These are phyloP conservation scores for Achlya hypogyna DNA, from an alignment of 352 stramenopile species.

Conservation along the genomic window DNA sequence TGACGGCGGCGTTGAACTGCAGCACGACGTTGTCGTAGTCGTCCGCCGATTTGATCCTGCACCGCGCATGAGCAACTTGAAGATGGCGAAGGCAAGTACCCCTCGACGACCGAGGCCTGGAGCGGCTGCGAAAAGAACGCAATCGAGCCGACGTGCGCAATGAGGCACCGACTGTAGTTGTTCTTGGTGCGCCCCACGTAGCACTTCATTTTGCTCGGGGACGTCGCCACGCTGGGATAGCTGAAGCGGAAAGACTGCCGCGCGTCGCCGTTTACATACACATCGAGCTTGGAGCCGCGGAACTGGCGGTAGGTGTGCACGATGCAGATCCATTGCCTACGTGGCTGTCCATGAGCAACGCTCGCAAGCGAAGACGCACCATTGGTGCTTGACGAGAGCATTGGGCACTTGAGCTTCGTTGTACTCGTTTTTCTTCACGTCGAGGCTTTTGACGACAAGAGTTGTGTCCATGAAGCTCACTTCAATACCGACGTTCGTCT, in stretches of 20 bases:
- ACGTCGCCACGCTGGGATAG: constrained; percentile 70
- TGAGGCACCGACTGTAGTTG: constrained; percentile 33
- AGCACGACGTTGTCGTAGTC: constrained; percentile 68
- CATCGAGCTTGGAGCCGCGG: constrained; percentile 69
- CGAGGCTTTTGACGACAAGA: constrained; percentile 69
- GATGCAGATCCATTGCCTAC: constrained; percentile 76
- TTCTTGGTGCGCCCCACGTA: constrained; percentile 72
- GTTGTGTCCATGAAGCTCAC: constrained; percentile 69
- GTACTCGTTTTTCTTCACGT: constrained; percentile 68
- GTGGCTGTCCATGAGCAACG: constrained; percentile 43
- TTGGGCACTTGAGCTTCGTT: constrained; percentile 19
- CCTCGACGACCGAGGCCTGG: constrained; percentile 39
- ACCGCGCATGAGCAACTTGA: not conserved
- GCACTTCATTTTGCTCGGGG: constrained; percentile 66
- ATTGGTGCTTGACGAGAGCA: constrained; percentile 20
- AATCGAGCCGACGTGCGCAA: constrained; percentile 52
- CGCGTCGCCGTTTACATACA: constrained; percentile 69
- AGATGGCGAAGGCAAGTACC: not conserved
- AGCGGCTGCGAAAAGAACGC: constrained; percentile 34
- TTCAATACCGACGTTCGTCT: constrained; percentile 66
- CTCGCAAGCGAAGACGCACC: constrained; percentile 56
- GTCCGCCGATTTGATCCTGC: constrained; percentile 55
- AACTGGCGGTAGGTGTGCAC: constrained; percentile 80
- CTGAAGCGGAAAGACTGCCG: constrained; percentile 61
- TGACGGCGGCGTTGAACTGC: constrained; percentile 72